A percentile compares a stretch with the other conserved stretches of the same genome.
phyloP scores from a whole-genome alignment of 73 alveolate genomes.

The Paramecium sexaurelia region DNA sequence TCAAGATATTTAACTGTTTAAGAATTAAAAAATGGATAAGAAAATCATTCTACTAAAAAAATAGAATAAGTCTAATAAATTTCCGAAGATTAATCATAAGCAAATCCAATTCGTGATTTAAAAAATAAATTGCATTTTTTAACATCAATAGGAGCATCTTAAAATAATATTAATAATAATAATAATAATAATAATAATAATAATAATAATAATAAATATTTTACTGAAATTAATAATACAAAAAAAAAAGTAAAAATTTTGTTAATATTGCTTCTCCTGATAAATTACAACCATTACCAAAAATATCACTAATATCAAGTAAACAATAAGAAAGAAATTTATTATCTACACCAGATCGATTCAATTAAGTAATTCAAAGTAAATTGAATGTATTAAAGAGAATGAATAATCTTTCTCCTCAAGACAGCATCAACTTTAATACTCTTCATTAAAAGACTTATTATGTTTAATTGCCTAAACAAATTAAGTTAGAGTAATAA shows the following conservation, averaged over 20 bases:
- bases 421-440: neutral
- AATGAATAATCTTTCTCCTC: neutral
- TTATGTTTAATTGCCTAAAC: neutral
- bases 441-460: constrained; percentile 7
- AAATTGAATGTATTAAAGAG: neutral
- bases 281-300: constrained; percentile 2
- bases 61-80: neutral
- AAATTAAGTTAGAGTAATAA: neutral
- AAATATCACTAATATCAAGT: neutral
- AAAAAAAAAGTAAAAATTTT: neutral
- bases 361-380: neutral
- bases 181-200: neutral
- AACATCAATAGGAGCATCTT: neutral
- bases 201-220: neutral
- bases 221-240: neutral
- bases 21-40: neutral
- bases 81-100: neutral
- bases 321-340: neutral
- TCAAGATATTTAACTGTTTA: neutral
- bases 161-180: neutral
- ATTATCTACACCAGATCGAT: constrained; percentile 32
- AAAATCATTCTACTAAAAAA: neutral
- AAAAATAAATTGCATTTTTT: neutral
- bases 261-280: neutral
- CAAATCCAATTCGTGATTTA: neutral